Conservation (phyloP, 2,329 filamentous ascomycete species). For the Geosmithia putterillii region DNA sequence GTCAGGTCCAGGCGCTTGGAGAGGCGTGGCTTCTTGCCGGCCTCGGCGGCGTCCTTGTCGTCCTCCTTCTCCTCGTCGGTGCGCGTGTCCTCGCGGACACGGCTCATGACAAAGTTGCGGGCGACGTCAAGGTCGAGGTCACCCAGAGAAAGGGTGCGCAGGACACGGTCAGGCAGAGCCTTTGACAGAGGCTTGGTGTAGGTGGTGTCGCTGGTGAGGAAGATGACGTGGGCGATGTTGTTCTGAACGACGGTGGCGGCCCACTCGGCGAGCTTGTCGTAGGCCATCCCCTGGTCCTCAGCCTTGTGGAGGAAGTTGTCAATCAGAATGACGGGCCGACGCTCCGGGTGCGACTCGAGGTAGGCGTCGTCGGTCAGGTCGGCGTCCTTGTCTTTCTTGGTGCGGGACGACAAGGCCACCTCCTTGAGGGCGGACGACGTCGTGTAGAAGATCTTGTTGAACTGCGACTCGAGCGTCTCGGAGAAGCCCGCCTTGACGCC, state of each 20-base stretch:
- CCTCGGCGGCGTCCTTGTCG: conserved; percentile 12
- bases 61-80: conserved; percentile 13
- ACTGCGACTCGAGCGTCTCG: conserved; percentile 78
- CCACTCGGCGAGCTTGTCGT: conserved; percentile 80
- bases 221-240: conserved; percentile 88
- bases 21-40: conserved; percentile 7
- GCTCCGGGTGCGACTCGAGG: conserved; percentile 79
- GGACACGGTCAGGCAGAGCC: conserved; percentile 80
- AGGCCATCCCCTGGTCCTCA: conserved; percentile 50
- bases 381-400: conserved; percentile 62
- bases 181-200: conserved; percentile 81
- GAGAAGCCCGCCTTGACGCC: conserved; percentile 92
- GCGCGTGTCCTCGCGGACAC: conserved; percentile 40
- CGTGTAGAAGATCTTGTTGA: conserved; percentile 81
- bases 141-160: conserved; percentile 73
- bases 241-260: conserved; percentile 73
- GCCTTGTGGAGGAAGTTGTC: conserved; percentile 85
- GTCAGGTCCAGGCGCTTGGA: conserved; percentile 31
- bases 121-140: conserved; percentile 80
- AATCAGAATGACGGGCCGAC: conserved; percentile 71
- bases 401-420: conserved; percentile 58
- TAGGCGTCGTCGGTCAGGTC: conserved; percentile 72
- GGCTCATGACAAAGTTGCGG: conserved; percentile 78
- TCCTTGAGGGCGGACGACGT: conserved; percentile 67
- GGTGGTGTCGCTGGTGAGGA: conserved; percentile 80